These are phyloP conservation scores for Trichophyton verrucosum DNA, from an alignment of 2,329 filamentous ascomycete species.

Conservation along the genomic window DNA sequence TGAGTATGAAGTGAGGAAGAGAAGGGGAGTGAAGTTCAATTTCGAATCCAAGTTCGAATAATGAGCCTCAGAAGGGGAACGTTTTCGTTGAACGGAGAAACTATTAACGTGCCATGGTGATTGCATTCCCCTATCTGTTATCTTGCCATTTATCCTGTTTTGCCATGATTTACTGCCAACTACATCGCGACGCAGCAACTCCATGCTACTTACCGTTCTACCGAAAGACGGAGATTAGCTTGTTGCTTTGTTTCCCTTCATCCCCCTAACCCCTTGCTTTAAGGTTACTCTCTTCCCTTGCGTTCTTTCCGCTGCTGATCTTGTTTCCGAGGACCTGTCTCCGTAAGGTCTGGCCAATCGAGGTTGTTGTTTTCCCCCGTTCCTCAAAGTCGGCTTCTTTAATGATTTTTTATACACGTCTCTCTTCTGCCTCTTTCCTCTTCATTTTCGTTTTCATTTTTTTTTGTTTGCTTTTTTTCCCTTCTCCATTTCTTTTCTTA, in stretches of 20 bases:
- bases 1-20: not conserved
- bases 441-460: slow-evolving; percentile 5
- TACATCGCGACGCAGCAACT: not conserved
- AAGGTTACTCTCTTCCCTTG: not conserved
- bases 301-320: not conserved
- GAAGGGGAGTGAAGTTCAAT: not conserved
- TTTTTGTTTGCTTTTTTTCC: slow-evolving; percentile 6
- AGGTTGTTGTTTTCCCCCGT: not conserved
- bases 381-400: not conserved
- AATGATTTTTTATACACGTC: not conserved
- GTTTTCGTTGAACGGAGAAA: not conserved
- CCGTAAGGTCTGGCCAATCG: not conserved
- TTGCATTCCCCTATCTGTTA: not conserved
- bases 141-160: not conserved
- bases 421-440: slow-evolving; percentile 8
- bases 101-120: not conserved
- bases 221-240: not conserved
- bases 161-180: not conserved
- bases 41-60: not conserved
- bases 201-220: not conserved
- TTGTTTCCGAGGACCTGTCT: not conserved
- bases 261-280: not conserved
- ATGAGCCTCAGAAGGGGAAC: not conserved
- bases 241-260: not conserved
- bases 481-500: not conserved